Evolutionary conservation across 306 rosid species (phyloP), one percentile per base, ranked within the genome.

Genomic region (Prunus fruticosa): DNA sequence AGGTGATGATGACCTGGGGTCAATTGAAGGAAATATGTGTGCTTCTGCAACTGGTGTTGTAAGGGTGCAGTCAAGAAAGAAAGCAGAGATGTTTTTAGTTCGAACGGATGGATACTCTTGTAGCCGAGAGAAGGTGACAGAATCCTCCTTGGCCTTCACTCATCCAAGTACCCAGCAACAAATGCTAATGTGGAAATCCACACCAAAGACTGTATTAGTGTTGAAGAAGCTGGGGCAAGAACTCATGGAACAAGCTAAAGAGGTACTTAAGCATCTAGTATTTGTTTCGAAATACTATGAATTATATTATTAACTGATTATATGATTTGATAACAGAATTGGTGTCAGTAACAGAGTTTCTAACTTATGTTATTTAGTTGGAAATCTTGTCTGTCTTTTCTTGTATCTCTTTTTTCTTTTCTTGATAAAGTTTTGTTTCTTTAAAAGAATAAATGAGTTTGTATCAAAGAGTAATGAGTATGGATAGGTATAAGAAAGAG

Each of bases 131-230:
- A 95, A 86, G 82, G 99, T 92, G 83, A 91, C 90, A 6, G 97
- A 92, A 84, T 86, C 99, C 74, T 95, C 99, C 76, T 83, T 95
- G 81, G 99, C 99, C 78, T 95, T 95, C 81, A 90, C 97, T 57
- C 99, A 95, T 83, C 99, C 99, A 65, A 95, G 96, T 85, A 95
- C 97, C 53, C 99, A 95, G 80, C 99, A 95, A 47, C 99, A 95
- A 84, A 95, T 95, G 99, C 97, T 95, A 74, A 88, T 95, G 97
- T 95, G 99, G 99, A 95, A 95, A 91, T 82, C 99, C 53, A 80
- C 83, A 2, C 99, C 99, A 71, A 95, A 87, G 88, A 95, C 97
- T 70, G 99, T 92, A 64, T 85, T 95, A 67, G 81, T 95, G 83
- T 81, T 95, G 82, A 95, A 95, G 89, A 95, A 92, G 89, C 89